Conservation (phyloP, 2,329 filamentous ascomycete genomes). For the Neonectria coccinea region DNA sequence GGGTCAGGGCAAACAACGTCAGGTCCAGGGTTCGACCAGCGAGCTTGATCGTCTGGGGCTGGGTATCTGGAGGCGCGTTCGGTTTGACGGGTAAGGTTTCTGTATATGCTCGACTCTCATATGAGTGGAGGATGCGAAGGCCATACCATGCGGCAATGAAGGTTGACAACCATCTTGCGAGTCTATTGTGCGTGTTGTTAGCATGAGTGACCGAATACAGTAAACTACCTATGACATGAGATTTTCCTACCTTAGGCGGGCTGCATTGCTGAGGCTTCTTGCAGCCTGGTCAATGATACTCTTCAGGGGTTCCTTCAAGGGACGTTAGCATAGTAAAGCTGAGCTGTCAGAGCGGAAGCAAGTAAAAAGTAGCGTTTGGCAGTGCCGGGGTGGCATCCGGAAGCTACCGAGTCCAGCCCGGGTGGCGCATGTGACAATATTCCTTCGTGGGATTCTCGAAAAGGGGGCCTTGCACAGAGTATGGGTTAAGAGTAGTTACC, state of each 20-base stretch:
- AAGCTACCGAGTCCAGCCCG: conserved; percentile 1
- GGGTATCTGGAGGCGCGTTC: conserved; percentile 41
- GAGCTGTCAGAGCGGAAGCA: conserved; percentile 10
- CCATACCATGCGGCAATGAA: conserved; percentile 70
- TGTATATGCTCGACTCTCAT: conserved; percentile 58
- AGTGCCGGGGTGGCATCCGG: conserved; percentile 11
- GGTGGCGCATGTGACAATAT: conserved; percentile 13
- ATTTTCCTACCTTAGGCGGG: conserved; percentile 44
- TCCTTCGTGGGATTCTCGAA: conserved; percentile 6
- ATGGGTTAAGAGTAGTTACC: conserved; percentile 53
- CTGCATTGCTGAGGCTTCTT: conserved; percentile 39
- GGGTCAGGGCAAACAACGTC: conserved; percentile 79
- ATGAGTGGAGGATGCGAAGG: conserved; percentile 68
- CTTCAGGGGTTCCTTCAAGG: conserved; percentile 47
- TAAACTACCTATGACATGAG: conserved; percentile 9
- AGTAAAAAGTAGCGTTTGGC: background rate
- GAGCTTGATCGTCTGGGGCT: conserved; percentile 45
- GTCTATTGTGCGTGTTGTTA: conserved; percentile 51
- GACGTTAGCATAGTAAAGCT: conserved; percentile 28
- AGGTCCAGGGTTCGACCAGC: conserved; percentile 84
- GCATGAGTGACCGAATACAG: conserved; percentile 2
- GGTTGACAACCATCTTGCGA: conserved; percentile 68
- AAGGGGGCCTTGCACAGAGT: background rate
- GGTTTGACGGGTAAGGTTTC: conserved; percentile 52
- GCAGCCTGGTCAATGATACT: conserved; percentile 45